phyloP scores from a whole-genome alignment of 306 rosid genomes.

The Morella rubra region DNA sequence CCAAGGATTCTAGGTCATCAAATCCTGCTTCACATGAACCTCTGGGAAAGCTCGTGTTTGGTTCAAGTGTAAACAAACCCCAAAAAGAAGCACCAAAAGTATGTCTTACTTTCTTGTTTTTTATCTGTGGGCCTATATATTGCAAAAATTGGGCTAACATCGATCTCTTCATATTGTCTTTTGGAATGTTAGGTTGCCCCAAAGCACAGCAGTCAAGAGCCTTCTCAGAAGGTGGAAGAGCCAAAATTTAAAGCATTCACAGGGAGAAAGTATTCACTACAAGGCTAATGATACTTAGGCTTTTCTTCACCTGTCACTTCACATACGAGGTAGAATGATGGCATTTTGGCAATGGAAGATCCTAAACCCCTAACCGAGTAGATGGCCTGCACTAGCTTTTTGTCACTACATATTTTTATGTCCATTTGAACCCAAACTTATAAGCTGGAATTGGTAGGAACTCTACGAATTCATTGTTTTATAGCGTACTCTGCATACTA shows the following conservation, averaged over 20 bases:
- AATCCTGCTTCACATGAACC: slow-evolving; percentile 15
- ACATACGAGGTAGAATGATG: not conserved
- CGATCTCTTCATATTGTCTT: slow-evolving; percentile 15
- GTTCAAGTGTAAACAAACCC: slow-evolving; percentile 33
- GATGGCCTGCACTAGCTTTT: not conserved
- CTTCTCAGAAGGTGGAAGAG: slow-evolving; percentile 31
- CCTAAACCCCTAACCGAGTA: not conserved
- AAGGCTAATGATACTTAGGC: slow-evolving; percentile 22
- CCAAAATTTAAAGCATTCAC: slow-evolving; percentile 57
- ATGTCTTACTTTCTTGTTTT: not conserved
- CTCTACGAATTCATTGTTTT: not conserved
- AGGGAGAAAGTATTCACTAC: slow-evolving; percentile 53
- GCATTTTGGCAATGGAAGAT: slow-evolving; percentile 4
- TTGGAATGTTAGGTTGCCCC: slow-evolving; percentile 26
- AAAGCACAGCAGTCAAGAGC: slow-evolving; percentile 27
- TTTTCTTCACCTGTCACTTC: not conserved
- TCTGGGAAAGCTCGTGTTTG: slow-evolving; percentile 56
- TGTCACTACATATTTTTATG: not conserved
- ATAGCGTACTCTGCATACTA: not conserved
- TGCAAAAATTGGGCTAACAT: not conserved
- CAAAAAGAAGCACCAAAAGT: slow-evolving; percentile 38
- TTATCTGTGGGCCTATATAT: not conserved
- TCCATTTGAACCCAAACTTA: not conserved
- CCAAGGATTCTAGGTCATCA: slow-evolving; percentile 32
- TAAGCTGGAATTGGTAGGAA: not conserved